Evolutionary conservation across 257 asterid genomes (phyloP), one percentile per base, ranked within the genome.

Genomic region (Ophiorrhiza pumila): DNA sequence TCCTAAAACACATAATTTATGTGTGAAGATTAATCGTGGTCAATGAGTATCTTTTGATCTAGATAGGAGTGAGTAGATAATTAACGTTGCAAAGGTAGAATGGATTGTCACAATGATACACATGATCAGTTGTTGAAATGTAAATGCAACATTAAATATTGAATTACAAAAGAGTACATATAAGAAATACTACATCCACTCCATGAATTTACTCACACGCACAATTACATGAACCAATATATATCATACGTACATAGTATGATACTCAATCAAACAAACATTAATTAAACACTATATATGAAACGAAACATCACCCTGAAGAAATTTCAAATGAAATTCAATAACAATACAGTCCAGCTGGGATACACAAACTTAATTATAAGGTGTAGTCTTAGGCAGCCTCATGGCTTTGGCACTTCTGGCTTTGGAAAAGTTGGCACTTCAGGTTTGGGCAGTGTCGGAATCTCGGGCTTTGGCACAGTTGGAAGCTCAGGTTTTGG

Each of bases 401-500:
- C 65, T 76, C 66, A 35, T 50, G 68, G 29, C 35, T 72, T 34
- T 0, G 79, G 74, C 37, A 74, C 22, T 7, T 65, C 58, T 1
- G 76, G 80, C 49, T 70, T 76, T 27, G 77, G 70, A 4, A 56
- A 20, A 0, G 49, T n/a, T 25, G 69, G 50, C 34, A 31, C 5
- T 32, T 69, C 68, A 0, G 39, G 77, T 15, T 74, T 74, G 20
- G 62, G 77, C 0, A 73, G 1, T 0, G 49, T 20, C 13, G 71
- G 71, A 1, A 72, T 4, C 50, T 73, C 52, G 0, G 39, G 71
- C n/a, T 79, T 79, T 4, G 41, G 77, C 52, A 39, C 6, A 0
- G 57, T n/a, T 2, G 71, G 79, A 4, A 32, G 0, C 39, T 74
- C 83, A 0, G 70, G 82, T 5, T 77, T 85, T 35, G 86, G 83